Evolutionary conservation across 202 grass and related monocot genomes (phyloP).

Genomic region (Bolboschoenoplectus hybrid): DNA sequence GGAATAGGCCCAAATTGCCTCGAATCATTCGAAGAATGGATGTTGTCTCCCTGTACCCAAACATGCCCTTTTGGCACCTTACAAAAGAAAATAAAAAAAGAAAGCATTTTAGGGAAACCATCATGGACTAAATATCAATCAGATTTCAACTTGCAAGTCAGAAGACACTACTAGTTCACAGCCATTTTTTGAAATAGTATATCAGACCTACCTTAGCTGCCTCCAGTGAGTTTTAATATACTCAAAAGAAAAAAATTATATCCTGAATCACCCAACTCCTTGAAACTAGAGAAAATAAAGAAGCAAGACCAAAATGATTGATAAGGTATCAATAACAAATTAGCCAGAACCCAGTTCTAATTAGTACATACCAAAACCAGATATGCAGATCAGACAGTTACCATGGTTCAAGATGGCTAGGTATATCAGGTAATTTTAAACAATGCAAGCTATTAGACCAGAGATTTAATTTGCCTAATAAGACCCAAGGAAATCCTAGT

Average conservation of each 20-base stretch:
- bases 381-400: not conserved
- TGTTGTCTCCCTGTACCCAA: slow-evolving; percentile 91
- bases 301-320: not conserved
- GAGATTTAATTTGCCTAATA: not conserved
- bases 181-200: not conserved
- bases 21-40: slow-evolving; percentile 69
- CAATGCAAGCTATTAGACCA: not conserved
- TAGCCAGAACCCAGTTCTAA: not conserved
- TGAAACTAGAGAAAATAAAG: not conserved
- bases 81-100: slow-evolving; percentile 21
- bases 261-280: not conserved
- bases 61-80: slow-evolving; percentile 71
- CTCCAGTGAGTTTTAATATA: not conserved
- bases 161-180: not conserved
- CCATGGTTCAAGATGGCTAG: not conserved
- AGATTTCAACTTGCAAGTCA: not conserved
- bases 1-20: slow-evolving; percentile 76
- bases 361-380: not conserved
- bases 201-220: not conserved
- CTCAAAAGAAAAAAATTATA: not conserved
- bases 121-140: not conserved
- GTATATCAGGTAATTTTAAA: not conserved
- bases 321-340: not conserved
- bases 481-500: not conserved
- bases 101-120: not conserved